These are phyloP conservation scores for Arxiozyma telluris DNA, from an alignment of 1,139 yeast genomes.

Conservation along the genomic window DNA sequence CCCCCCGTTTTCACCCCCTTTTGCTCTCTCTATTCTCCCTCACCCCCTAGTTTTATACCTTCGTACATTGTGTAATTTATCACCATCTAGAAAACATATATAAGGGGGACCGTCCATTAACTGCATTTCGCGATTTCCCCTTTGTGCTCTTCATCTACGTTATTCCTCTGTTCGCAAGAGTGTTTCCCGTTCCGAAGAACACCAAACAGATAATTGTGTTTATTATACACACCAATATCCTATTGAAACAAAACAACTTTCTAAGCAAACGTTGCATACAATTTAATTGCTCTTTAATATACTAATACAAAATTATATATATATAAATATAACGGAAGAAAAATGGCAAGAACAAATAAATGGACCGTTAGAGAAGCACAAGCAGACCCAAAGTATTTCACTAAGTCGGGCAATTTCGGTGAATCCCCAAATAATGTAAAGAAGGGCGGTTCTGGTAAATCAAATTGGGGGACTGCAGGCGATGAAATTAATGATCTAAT, in stretches of 20 bases:
- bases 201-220: conserved; percentile 1
- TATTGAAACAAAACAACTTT: background rate
- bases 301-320: background rate
- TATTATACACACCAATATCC: background rate
- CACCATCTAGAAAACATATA: background rate
- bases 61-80: background rate
- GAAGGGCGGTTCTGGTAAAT: conserved; percentile 79
- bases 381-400: conserved; percentile 62
- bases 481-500: conserved; percentile 51
- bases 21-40: too few relatives aligned
- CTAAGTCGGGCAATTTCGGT: conserved; percentile 59
- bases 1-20: background rate
- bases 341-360: conserved; percentile 76
- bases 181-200: background rate
- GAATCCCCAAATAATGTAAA: conserved; percentile 67
- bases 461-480: conserved; percentile 66
- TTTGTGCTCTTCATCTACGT: background rate
- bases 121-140: too few relatives aligned
- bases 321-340: conserved; percentile 28
- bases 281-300: background rate
- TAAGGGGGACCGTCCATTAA: background rate
- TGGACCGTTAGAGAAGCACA: conserved; percentile 59
- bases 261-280: background rate
- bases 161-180: background rate
- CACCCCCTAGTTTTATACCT: background rate